Evolutionary conservation across 75 land plant genomes (phyloP), one percentile per base, ranked within the genome.

Genomic region (Picea glauca): DNA sequence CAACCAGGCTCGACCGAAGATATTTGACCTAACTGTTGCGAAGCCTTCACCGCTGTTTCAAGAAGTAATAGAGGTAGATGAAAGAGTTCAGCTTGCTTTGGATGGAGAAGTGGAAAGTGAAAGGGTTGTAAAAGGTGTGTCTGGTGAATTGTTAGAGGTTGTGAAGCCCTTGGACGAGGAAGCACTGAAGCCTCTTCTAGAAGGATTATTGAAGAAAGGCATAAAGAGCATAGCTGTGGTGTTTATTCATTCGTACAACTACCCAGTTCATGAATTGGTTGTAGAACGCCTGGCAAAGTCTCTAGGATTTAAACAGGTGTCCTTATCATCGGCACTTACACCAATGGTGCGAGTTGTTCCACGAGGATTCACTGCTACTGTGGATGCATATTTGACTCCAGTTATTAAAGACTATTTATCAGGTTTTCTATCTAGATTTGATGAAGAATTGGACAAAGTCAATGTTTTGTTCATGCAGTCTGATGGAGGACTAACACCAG

Each of bases 271-370:
- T 75, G 99, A 98, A 80, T 79, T 85, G 35, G 76, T 81, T 50
- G 82, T 98, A 40, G 89, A 87, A 74, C 86, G 86, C 66, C 83
- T 98, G 13, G 99, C 99, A 5, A 23, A 84, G 75, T 62, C 75
- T 46, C 43, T 95, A 88, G 99, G 99, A 11, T 98, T 98, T 80
- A 89, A 80, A 78, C 99, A 98, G 79, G 98, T 98, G 8, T 98
- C 99, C 17, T 62, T 91, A 31, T 98, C 99, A 26, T 98, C 99
- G 1, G 85, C 92, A 64, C 84, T 98, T 79, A 85, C 89, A 62
- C 98, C 99, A 0, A 98, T 98, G 99, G 92, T 98, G 78, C 94
- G 99, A 67, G 98, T 96, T 75, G 99, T 98, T 33, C 99, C 99
- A 62, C 84, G 99, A 54, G 99, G 99, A 74, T 78, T 87, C 12